These are phyloP conservation scores for Chlorencoelia australis DNA, from an alignment of 2,329 filamentous ascomycete species.

Conservation along the genomic window DNA sequence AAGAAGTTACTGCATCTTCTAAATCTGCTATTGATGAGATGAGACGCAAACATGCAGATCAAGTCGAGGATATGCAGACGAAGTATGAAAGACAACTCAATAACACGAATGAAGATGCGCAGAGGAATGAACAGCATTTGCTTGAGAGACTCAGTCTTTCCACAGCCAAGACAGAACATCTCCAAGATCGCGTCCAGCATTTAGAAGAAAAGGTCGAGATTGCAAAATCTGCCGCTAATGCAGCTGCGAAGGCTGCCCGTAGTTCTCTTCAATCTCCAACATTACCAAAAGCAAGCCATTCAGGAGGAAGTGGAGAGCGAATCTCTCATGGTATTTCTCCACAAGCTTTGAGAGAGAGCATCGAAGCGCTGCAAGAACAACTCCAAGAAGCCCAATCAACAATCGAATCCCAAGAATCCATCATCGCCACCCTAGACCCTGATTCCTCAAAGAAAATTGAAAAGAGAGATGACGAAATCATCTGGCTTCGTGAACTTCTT, in stretches of 20 bases:
- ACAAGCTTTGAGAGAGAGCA: conserved; percentile 89
- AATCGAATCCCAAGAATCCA: conserved; percentile 77
- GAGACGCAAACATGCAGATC: conserved; percentile 51
- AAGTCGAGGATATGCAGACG: conserved; percentile 63
- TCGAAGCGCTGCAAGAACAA: conserved; percentile 93
- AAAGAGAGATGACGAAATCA: conserved; percentile 88
- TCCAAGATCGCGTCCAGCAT: conserved; percentile 75
- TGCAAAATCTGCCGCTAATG: conserved; percentile 67
- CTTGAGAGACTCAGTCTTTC: conserved; percentile 73
- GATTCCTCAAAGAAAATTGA: conserved; percentile 75
- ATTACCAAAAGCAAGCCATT: conserved; percentile 23
- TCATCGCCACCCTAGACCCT: conserved; percentile 58
- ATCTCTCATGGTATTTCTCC: conserved; percentile 67
- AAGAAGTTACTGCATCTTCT: conserved; percentile 66
- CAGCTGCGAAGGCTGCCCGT: conserved; percentile 30
- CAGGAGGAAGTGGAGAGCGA: conserved; percentile 29
- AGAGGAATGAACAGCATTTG: conserved; percentile 69
- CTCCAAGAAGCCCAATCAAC: conserved; percentile 84
- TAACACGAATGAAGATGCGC: conserved; percentile 70
- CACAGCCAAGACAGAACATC: conserved; percentile 72
- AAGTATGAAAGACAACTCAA: conserved; percentile 66
- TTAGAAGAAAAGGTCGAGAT: conserved; percentile 88
- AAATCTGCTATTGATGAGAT: conserved; percentile 43
- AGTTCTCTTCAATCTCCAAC: conserved; percentile 8
- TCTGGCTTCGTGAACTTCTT: conserved; percentile 87